These are phyloP conservation scores for Suillus brevipes DNA, from an alignment of 768 basidiomycete genomes.

Conservation along the genomic window DNA sequence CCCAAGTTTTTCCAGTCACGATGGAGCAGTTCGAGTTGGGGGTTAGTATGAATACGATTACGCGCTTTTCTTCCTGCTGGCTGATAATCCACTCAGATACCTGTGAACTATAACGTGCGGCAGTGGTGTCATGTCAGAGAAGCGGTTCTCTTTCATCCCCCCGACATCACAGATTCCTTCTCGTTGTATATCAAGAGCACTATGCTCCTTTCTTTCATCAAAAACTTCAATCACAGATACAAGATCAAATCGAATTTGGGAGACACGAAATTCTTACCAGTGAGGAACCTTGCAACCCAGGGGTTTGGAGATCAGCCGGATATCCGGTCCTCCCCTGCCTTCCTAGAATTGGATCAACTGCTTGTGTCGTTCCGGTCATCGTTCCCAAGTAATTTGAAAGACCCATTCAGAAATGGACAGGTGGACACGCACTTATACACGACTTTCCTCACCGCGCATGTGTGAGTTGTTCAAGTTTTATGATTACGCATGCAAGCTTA, in stretches of 20 bases:
- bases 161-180: slow-evolving; percentile 68
- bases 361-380: slow-evolving; percentile 58
- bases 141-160: slow-evolving; percentile 60
- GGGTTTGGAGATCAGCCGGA: slow-evolving; percentile 48
- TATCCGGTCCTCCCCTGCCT: slow-evolving; percentile 59
- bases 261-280: slow-evolving; percentile 47
- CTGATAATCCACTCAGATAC: slow-evolving; percentile 35
- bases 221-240: slow-evolving; percentile 69
- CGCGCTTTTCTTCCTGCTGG: slow-evolving; percentile 3
- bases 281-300: slow-evolving; percentile 29
- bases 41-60: slow-evolving; percentile 41
- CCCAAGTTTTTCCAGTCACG: slow-evolving; percentile 66
- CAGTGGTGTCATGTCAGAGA: slow-evolving; percentile 69
- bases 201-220: slow-evolving; percentile 60
- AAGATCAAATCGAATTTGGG: slow-evolving; percentile 59
- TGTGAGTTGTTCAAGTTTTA: slow-evolving; percentile 24
- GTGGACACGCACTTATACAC: slow-evolving; percentile 61
- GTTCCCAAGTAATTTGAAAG: slow-evolving; percentile 55
- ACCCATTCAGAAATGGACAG: slow-evolving; percentile 52
- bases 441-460: slow-evolving; percentile 31
- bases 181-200: slow-evolving; percentile 68
- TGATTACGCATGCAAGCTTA: slow-evolving; percentile 28
- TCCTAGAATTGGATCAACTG: slow-evolving; percentile 60
- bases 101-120: slow-evolving; percentile 50
- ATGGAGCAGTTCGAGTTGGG: slow-evolving; percentile 61